These are phyloP conservation scores for Fusarium transvaalense DNA, from an alignment of 2,329 filamentous ascomycete genomes.

Conservation along the genomic window DNA sequence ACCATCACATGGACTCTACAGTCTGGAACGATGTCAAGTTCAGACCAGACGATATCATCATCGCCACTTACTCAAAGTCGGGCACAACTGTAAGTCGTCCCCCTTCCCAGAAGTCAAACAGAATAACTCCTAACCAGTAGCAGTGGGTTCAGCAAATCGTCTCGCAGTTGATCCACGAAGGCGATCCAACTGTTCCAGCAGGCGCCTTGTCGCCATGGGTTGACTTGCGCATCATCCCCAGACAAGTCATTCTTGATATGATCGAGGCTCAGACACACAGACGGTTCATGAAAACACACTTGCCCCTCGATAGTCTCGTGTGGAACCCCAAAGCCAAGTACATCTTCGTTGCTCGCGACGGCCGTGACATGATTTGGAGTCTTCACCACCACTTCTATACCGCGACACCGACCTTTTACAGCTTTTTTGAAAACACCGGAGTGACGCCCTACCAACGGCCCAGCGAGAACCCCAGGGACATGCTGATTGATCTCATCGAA, in stretches of 20 bases:
- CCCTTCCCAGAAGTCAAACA: background rate
- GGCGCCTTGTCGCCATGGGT: slow-evolving; percentile 15
- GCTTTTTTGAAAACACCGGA: slow-evolving; percentile 1
- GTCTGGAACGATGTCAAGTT: slow-evolving; percentile 20
- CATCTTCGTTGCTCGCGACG: slow-evolving; percentile 20
- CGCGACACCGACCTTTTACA: slow-evolving; percentile 16
- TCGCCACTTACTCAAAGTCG: slow-evolving; percentile 14
- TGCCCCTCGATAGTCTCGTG: slow-evolving; percentile 4
- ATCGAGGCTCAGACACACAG: slow-evolving; percentile 6
- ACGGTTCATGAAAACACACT: slow-evolving; percentile 20
- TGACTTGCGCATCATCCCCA: slow-evolving; percentile 9
- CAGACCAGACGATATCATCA: slow-evolving; percentile 23
- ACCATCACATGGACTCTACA: slow-evolving; percentile 24
- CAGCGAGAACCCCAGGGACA: background rate
- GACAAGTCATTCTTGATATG: background rate
- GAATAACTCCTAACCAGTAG: rapidly evolving
- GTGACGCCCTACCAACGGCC: background rate
- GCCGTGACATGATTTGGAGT: slow-evolving; percentile 24
- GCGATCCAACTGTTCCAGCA: background rate
- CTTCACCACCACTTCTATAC: slow-evolving; percentile 5
- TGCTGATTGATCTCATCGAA: slow-evolving; percentile 1
- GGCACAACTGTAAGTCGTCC: slow-evolving; percentile 11
- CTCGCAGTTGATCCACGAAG: slow-evolving; percentile 10
- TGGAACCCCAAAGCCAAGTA: slow-evolving; percentile 15
- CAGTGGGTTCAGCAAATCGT: slow-evolving; percentile 29